Evolutionary conservation across 768 basidiomycete genomes (phyloP).

Genomic region (Cyclocybe cylindracea): DNA sequence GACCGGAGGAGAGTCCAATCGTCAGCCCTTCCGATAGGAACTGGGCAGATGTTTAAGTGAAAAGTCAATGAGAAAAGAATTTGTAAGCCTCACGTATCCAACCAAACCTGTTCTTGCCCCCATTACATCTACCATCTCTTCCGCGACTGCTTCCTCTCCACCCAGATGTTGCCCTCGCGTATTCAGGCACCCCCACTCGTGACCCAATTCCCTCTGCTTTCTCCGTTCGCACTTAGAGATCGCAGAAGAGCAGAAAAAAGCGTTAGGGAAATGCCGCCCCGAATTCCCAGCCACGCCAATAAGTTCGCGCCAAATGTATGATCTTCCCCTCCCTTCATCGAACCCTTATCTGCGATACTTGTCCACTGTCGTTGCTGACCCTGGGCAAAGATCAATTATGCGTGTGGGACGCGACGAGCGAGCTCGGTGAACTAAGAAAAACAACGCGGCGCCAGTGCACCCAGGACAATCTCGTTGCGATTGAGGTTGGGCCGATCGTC

Average conservation of each 20-base stretch:
- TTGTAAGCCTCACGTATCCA: slow-evolving; percentile 76
- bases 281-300: slow-evolving; percentile 54
- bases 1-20: slow-evolving; percentile 65
- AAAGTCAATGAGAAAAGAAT: slow-evolving; percentile 6
- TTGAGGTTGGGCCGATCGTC: slow-evolving; percentile 40
- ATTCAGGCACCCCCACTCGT: slow-evolving; percentile 75
- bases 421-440: slow-evolving; percentile 67
- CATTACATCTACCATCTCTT: slow-evolving; percentile 85
- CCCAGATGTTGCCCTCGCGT: slow-evolving; percentile 88
- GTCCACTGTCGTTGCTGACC: slow-evolving; percentile 87
- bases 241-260: slow-evolving; percentile 1
- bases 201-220: slow-evolving; percentile 58
- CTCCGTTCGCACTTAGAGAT: slow-evolving; percentile 48
- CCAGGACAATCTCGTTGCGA: slow-evolving; percentile 67
- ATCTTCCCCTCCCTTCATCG: slow-evolving; percentile 67
- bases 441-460: slow-evolving; percentile 75
- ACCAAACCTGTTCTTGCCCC: slow-evolving; percentile 58
- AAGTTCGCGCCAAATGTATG: slow-evolving; percentile 47
- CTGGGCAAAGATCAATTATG: slow-evolving; percentile 54
- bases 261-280: slow-evolving; percentile 38
- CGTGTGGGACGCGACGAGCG: slow-evolving; percentile 60
- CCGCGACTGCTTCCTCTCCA: slow-evolving; percentile 63
- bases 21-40: slow-evolving; percentile 49
- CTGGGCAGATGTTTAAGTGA: slow-evolving; percentile 37
- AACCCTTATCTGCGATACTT: slow-evolving; percentile 54